A percentile compares a stretch with the other conserved stretches of the same genome.
Conservation (phyloP, 129 eudicot species). For the Daucus carota region DNA sequence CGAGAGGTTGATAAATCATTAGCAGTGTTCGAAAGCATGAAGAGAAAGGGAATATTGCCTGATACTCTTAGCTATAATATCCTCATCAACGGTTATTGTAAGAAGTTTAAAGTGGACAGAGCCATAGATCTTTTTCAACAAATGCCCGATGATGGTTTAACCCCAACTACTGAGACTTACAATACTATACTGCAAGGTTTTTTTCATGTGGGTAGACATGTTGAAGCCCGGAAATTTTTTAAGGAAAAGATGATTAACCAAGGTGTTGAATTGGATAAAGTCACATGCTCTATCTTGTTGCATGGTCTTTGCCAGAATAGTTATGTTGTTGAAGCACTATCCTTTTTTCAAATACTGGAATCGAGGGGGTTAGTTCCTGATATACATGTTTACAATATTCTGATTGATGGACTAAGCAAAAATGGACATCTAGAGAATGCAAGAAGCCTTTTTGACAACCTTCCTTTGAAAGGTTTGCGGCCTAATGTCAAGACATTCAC, state of each 20-base stretch:
- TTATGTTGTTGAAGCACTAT: neutral
- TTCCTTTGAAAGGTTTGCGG: neutral
- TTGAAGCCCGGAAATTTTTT: neutral
- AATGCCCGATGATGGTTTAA: neutral
- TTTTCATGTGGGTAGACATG: neutral
- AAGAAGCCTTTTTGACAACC: neutral
- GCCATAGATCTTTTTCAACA: neutral
- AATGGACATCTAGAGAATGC: neutral
- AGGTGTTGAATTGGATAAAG: neutral
- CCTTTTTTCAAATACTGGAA: neutral
- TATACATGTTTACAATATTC: neutral
- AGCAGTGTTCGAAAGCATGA: neutral
- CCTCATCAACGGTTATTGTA: neutral
- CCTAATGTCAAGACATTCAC: constrained; percentile 1
- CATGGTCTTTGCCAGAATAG: neutral
- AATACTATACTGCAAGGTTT: neutral
- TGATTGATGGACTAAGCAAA: neutral
- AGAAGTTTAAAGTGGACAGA: neutral
- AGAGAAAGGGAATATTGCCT: neutral
- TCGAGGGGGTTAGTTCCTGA: neutral
- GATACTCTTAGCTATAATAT: neutral
- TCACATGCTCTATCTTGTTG: neutral
- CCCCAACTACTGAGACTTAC: constrained; percentile 15
- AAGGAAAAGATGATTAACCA: neutral
- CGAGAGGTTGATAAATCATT: neutral